Percentiles rank a stretch among this genome's conserved stretches.
These are phyloP conservation scores for Chaetomiaceae sp. DNA, from an alignment of 2,329 filamentous ascomycete genomes.

Conservation along the genomic window DNA sequence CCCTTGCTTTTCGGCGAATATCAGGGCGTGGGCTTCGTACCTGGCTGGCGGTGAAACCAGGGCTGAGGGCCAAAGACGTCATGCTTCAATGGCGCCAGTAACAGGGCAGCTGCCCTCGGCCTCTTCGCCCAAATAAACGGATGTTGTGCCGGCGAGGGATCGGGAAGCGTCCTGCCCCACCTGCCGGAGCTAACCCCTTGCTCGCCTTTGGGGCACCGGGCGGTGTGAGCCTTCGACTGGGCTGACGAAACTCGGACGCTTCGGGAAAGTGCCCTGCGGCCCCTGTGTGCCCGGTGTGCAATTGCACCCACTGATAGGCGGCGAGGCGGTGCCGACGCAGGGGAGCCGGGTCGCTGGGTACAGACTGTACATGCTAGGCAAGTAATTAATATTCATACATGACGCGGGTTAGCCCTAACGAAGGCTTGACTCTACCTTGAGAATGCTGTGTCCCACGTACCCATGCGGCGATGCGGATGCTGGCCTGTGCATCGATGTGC, in stretches of 20 bases:
- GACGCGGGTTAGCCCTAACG: slow-evolving; percentile 11
- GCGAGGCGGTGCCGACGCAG: slow-evolving; percentile 6
- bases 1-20: too few relatives aligned
- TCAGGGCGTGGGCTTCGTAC: too few relatives aligned
- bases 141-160: slow-evolving; percentile 10
- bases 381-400: slow-evolving; percentile 1
- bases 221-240: slow-evolving; percentile 24
- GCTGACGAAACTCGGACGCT: slow-evolving; percentile 13
- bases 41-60: too few relatives aligned
- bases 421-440: neutral
- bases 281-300: slow-evolving; percentile 16
- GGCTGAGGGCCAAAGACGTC: neutral
- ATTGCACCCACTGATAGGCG: slow-evolving; percentile 17
- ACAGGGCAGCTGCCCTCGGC: neutral
- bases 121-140: neutral
- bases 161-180: slow-evolving; percentile 11
- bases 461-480: neutral
- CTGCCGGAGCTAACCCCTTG: slow-evolving; percentile 4
- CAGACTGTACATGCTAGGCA: neutral
- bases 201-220: slow-evolving; percentile 17
- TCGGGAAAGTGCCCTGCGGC: slow-evolving; percentile 19
- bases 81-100: neutral
- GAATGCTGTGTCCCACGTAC: neutral
- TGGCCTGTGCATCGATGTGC: neutral
- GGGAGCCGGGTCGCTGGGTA: slow-evolving; percentile 19